Evolutionary conservation across 2,329 filamentous ascomycete genomes (phyloP), one percentile per base, ranked within the genome.

Genomic region (Laburnicola sp.): DNA sequence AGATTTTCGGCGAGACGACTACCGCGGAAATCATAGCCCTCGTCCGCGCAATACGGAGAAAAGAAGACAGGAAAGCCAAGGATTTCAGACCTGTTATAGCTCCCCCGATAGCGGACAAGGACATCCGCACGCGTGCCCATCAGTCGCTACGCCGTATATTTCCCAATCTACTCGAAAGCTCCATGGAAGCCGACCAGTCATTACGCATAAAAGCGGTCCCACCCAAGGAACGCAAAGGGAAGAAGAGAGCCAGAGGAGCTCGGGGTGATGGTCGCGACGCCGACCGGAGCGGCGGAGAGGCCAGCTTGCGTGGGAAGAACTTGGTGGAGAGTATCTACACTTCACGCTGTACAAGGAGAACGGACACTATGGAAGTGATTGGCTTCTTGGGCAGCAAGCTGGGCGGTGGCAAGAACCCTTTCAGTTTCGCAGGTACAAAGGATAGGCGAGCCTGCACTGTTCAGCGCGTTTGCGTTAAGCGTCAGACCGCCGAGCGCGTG

Each of bases 291-390:
- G 16, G 16, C 16, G 16, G 16, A 16, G 16, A 16, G 16, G 60
- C 56, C 59, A 63, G 28, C 63, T 82, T 31, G 78, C 76, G 45
- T 88, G 85, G 85, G 76, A 84, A 46, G 85, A 88, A 58, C 76
- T 86, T 36, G 86, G 80, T n/a, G 90, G 88, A 16, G 87, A 91
- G 42, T 94, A 90, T 70, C 77, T 96, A 10, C 91, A 96, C 71
- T 96, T 96, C 71, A 93, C 89, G 0, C 79, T 97, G 45, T 95
- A 93, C 82, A 97, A 97, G 75, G 92, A 96, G 75, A 97, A 97
- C 75, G 68, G 92, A 97, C 69, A 97, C 92, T 1, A 95, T 96
- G 89, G 92, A 97, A 63, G 87, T 90, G 0, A 80, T 95, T 46
- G 86, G 84, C 46, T 89, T 88, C 64, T 81, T 97, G 35, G 84